Percentiles rank a stretch among this genome's conserved stretches.
These are phyloP conservation scores for Starmerella vitae DNA, from an alignment of 805 yeast species.

Conservation along the genomic window DNA sequence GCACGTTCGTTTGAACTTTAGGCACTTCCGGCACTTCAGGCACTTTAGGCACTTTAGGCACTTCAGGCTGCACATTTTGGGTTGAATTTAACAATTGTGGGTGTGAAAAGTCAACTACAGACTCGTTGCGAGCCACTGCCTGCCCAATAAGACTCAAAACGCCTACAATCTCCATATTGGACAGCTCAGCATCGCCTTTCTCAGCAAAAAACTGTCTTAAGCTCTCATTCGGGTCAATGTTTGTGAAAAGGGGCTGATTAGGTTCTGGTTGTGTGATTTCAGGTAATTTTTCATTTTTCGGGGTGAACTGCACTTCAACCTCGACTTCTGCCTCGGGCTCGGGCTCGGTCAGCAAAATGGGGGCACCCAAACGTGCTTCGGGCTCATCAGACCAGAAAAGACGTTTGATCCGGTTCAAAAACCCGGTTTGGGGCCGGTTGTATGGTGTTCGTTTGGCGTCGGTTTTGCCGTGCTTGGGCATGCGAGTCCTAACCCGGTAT, in stretches of 20 bases:
- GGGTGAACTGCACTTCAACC: no score
- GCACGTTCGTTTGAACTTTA: no score
- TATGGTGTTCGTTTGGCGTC: neutral
- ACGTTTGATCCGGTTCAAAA: neutral
- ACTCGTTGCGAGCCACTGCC: conserved; percentile 22
- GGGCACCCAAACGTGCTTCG: neutral
- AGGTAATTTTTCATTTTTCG: no score
- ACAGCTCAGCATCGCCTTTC: conserved; percentile 57
- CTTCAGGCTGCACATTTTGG: neutral
- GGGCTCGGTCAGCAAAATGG: neutral
- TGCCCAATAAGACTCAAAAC: conserved; percentile 47
- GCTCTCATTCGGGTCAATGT: conserved; percentile 44
- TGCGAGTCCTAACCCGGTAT: neutral
- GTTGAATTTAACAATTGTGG: no score
- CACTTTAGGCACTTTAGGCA: no score
- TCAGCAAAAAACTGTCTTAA: conserved; percentile 51
- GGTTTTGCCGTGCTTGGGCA: conserved; percentile 1
- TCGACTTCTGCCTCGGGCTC: neutral
- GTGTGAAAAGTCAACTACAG: conserved; percentile 19
- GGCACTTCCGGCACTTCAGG: no score
- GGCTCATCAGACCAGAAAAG: neutral
- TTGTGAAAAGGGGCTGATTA: no score
- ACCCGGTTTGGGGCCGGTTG: neutral
- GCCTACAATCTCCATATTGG: conserved; percentile 64
- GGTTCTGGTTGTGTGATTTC: neutral